A percentile compares a stretch with the other conserved stretches of the same genome.
These are phyloP conservation scores for Amphicarpaea edgeworthii DNA, from an alignment of 306 rosid species.

Conservation along the genomic window DNA sequence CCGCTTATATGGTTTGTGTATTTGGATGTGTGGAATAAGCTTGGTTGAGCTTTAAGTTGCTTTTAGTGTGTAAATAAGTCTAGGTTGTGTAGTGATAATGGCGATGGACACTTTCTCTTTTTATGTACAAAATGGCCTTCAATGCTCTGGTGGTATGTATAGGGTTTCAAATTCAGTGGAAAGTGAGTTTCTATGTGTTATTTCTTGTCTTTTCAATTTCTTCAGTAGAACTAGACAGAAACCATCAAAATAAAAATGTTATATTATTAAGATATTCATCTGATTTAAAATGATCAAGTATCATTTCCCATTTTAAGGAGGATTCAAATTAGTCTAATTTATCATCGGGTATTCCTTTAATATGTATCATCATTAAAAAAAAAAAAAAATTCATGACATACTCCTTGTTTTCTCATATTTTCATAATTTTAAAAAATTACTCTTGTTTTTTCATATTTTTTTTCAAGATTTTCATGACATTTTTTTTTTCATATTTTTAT, in stretches of 20 bases:
- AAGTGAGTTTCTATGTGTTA: conserved; percentile 10
- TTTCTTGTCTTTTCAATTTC: background rate
- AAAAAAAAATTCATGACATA: too few relatives aligned
- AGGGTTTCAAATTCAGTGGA: conserved; percentile 29
- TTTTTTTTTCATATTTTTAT: too few relatives aligned
- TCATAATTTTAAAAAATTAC: too few relatives aligned
- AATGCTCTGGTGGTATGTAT: background rate
- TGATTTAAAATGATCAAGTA: background rate
- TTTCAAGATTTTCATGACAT: too few relatives aligned
- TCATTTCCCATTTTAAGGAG: background rate
- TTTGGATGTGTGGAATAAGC: conserved; percentile 36
- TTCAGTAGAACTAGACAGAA: background rate
- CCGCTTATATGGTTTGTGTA: conserved; percentile 33
- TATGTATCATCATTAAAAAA: too few relatives aligned
- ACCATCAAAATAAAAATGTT: background rate
- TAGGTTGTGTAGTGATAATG: conserved; percentile 43
- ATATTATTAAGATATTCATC: background rate
- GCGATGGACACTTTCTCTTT: background rate
- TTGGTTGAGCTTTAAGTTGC: conserved; percentile 18
- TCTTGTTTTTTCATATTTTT: too few relatives aligned
- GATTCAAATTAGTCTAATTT: background rate
- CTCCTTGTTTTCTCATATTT: too few relatives aligned
- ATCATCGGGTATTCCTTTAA: too few relatives aligned
- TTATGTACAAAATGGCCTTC: conserved; percentile 37
- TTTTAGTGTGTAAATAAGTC: conserved; percentile 38